Evolutionary conservation across 2,329 filamentous ascomycete species (phyloP).

Genomic region (Tolypocladium pustulatum): DNA sequence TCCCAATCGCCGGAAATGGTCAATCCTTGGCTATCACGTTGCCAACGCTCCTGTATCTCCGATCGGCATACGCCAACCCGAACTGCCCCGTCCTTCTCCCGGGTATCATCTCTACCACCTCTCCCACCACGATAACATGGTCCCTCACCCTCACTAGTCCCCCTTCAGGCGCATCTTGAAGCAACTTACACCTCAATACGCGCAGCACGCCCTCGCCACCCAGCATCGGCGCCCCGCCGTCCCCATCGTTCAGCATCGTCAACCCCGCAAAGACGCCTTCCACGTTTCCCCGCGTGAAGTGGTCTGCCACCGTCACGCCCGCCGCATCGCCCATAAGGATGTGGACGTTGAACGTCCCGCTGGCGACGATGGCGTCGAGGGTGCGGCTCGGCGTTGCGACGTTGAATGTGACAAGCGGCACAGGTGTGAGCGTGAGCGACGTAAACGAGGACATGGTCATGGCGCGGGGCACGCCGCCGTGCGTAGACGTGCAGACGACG

Average conservation of each 20-base stretch:
- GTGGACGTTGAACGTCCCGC: conserved; percentile 42
- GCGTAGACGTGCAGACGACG: conserved; percentile 42
- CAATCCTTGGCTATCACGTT: conserved; percentile 4
- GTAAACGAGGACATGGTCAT: conserved; percentile 54
- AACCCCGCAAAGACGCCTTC: conserved; percentile 27
- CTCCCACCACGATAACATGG: conserved; percentile 41
- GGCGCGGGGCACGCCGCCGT: conserved; percentile 26
- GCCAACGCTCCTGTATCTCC: conserved; percentile 34
- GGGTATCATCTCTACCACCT: conserved; percentile 35
- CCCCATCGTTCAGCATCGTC: conserved; percentile 10
- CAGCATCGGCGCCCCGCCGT: conserved; percentile 29
- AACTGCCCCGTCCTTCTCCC: conserved; percentile 23
- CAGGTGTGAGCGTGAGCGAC: conserved; percentile 40
- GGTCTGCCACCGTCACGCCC: conserved; percentile 39
- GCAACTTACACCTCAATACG: conserved; percentile 31
- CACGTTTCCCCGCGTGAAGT: conserved; percentile 39
- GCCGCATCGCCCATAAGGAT: conserved; percentile 34
- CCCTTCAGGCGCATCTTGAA: conserved; percentile 24
- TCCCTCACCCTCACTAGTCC: conserved; percentile 38
- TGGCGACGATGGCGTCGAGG: conserved; percentile 35
- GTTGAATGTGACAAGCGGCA: conserved; percentile 46
- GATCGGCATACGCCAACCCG: conserved; percentile 38
- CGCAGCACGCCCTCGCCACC: conserved; percentile 41
- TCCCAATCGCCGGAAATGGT: background rate
- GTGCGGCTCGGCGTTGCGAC: conserved; percentile 45